These are phyloP conservation scores for Cryptosporidium tyzzeri DNA, from an alignment of 169 alveolate genomes.

Conservation along the genomic window DNA sequence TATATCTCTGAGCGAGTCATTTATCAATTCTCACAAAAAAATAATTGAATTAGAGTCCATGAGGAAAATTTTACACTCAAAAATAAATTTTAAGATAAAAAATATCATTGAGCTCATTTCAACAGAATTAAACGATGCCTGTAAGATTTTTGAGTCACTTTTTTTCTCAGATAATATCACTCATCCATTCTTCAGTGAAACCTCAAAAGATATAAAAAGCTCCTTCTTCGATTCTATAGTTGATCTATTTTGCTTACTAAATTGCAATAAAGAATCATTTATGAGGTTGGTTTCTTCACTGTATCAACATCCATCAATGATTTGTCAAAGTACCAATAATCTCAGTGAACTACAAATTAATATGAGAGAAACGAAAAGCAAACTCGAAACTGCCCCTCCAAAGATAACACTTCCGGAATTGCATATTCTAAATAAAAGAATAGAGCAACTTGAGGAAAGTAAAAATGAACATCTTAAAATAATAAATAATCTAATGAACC, in stretches of 20 bases:
- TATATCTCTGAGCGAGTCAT: background rate
- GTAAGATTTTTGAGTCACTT: background rate
- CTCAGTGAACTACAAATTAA: conserved; percentile 12
- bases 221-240: background rate
- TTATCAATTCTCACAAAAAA: conserved; percentile 7
- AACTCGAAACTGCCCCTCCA: conserved; percentile 27
- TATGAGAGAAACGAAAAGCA: conserved; percentile 56
- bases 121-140: background rate
- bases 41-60: background rate
- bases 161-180: background rate
- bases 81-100: conserved; percentile 1
- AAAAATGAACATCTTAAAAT: conserved; percentile 39
- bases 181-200: background rate
- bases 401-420: conserved; percentile 34
- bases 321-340: background rate
- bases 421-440: conserved; percentile 37
- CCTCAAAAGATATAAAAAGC: background rate
- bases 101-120: conserved; percentile 7
- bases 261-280: background rate
- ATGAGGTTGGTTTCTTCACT: background rate
- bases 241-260: background rate
- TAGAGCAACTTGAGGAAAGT: conserved; percentile 42
- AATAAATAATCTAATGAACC: conserved; percentile 36
- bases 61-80: background rate
- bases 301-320: conserved; percentile 48